A percentile compares a stretch with the other conserved stretches of the same genome.
Evolutionary conservation across 345 rosid genomes (phyloP).

Genomic region (Camelina laxa): DNA sequence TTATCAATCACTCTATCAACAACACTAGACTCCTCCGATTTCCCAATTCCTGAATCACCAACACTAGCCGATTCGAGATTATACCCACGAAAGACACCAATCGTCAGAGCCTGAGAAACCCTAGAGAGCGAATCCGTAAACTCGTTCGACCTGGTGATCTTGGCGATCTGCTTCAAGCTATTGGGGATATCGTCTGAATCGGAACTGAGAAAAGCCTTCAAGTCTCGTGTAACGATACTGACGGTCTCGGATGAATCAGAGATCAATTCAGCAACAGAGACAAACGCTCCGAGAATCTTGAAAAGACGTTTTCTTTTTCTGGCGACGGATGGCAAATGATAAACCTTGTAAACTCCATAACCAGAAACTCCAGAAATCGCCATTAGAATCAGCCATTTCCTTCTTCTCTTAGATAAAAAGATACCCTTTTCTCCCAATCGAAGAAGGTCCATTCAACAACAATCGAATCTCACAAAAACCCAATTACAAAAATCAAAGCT

Average conservation of each 20-base stretch:
- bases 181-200: conserved; percentile 83
- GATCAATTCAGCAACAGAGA: conserved; percentile 70
- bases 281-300: conserved; percentile 61
- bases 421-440: conserved; percentile 52
- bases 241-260: conserved; percentile 74
- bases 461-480: background rate
- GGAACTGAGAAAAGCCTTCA: conserved; percentile 69
- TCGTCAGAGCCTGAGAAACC: conserved; percentile 67
- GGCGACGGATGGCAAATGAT: conserved; percentile 64
- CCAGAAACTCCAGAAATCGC: conserved; percentile 72
- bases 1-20: conserved; percentile 70
- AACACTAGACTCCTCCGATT: conserved; percentile 44
- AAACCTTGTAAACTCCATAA: conserved; percentile 77
- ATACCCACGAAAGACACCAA: conserved; percentile 71
- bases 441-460: conserved; percentile 55
- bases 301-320: conserved; percentile 65
- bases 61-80: conserved; percentile 44
- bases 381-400: conserved; percentile 62
- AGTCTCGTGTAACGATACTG: conserved; percentile 66
- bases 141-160: conserved; percentile 70
- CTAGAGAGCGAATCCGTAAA: conserved; percentile 60
- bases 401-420: conserved; percentile 56
- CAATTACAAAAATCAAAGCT: background rate
- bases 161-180: conserved; percentile 84
- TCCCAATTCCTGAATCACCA: conserved; percentile 25